Conservation (phyloP, 192 early-diverging fungal species). For the Backusella parvicylindrica region DNA sequence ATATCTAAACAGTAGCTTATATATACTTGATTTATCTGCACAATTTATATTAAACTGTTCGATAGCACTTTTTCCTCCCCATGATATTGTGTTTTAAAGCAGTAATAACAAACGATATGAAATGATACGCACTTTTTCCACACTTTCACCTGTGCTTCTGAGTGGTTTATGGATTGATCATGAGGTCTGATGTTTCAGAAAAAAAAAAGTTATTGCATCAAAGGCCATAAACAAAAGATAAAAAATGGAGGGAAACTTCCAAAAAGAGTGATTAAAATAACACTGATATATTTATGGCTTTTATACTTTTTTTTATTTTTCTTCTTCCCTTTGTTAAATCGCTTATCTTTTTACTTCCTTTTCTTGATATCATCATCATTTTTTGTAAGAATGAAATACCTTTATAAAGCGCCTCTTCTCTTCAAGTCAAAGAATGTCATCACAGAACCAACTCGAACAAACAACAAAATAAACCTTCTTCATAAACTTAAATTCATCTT, state of each 20-base stretch:
- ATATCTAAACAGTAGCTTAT: not conserved
- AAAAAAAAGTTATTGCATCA: not conserved
- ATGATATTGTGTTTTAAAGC: not conserved
- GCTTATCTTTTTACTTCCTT: not conserved
- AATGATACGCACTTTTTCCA: not conserved
- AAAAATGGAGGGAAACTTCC: not conserved
- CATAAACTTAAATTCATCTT: not conserved
- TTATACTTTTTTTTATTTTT: not conserved
- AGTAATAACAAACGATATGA: not conserved
- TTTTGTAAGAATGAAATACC: not conserved
- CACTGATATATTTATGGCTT: not conserved
- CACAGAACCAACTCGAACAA: not conserved
- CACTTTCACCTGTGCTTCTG: not conserved
- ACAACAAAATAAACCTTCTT: not conserved
- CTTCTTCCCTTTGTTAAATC: not conserved
- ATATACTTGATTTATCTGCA: not conserved
- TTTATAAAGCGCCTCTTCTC: not conserved
- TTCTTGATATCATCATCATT: not conserved
- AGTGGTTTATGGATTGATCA: not conserved
- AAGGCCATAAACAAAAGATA: not conserved
- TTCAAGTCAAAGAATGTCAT: not conserved
- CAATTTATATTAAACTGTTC: not conserved
- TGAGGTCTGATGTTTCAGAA: not conserved
- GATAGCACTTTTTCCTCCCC: not conserved
- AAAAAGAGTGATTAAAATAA: not conserved